Conservation (phyloP, 2,329 filamentous ascomycete genomes). For the Cordyceps farinosa region DNA sequence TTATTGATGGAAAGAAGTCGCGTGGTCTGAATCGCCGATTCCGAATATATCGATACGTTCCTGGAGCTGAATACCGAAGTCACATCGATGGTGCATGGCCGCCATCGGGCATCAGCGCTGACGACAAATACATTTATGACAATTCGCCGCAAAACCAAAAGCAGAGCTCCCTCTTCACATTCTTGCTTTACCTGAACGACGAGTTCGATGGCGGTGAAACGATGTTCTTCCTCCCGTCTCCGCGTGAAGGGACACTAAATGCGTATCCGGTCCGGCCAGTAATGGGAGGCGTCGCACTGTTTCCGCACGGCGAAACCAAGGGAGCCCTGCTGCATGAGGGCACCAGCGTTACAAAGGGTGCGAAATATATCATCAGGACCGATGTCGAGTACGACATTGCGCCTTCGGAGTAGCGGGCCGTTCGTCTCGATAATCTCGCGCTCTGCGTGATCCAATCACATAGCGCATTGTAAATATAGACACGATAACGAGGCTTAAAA, state of each 20-base stretch:
- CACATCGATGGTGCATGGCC: slow-evolving; percentile 74
- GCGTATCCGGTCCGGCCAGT: slow-evolving; percentile 66
- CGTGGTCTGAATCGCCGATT: slow-evolving; percentile 67
- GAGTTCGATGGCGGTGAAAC: slow-evolving; percentile 71
- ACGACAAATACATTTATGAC: slow-evolving; percentile 63
- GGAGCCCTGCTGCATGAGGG: slow-evolving; percentile 67
- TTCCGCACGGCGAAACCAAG: slow-evolving; percentile 65
- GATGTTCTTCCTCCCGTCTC: slow-evolving; percentile 65
- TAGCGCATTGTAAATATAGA: not conserved
- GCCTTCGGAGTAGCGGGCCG: slow-evolving; percentile 13
- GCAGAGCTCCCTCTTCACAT: slow-evolving; percentile 67
- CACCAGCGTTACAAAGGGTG: slow-evolving; percentile 63
- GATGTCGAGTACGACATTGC: slow-evolving; percentile 68
- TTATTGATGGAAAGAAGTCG: slow-evolving; percentile 52
- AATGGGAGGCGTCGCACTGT: slow-evolving; percentile 65
- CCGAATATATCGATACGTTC: slow-evolving; percentile 68
- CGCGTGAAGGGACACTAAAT: slow-evolving; percentile 62
- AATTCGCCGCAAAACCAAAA: slow-evolving; percentile 54
- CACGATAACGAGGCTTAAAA: not conserved
- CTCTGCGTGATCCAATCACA: not conserved
- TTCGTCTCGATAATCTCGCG: not conserved
- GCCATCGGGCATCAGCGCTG: slow-evolving; percentile 58
- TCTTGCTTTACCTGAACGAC: slow-evolving; percentile 66
- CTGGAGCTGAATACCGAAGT: slow-evolving; percentile 66
- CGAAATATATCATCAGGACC: slow-evolving; percentile 66